Percentiles rank a stretch among this genome's conserved stretches.
These are phyloP conservation scores for Buddleja alternifolia DNA, from an alignment of 257 asterid species.

Conservation along the genomic window DNA sequence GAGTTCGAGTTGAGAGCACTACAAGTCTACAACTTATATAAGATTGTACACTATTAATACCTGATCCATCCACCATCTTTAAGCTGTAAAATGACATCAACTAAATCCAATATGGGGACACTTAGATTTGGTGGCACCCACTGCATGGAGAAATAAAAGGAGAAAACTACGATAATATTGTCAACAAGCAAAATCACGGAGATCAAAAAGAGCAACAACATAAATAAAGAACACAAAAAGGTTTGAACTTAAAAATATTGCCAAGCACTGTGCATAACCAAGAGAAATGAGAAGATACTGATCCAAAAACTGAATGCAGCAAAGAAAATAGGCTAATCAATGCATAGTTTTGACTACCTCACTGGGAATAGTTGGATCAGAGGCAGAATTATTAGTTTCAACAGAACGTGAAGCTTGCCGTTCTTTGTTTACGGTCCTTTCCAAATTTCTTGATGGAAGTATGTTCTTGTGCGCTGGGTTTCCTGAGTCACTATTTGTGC, in stretches of 20 bases:
- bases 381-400: slow-evolving; percentile 43
- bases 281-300: slow-evolving; percentile 19
- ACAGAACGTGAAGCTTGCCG: slow-evolving; percentile 45
- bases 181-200: slow-evolving; percentile 24
- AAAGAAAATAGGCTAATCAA: slow-evolving; percentile 6
- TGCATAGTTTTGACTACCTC: slow-evolving; percentile 54
- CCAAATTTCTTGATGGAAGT: slow-evolving; percentile 40
- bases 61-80: slow-evolving; percentile 99
- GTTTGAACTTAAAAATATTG: not conserved
- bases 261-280: slow-evolving; percentile 21
- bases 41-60: slow-evolving; percentile 43
- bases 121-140: slow-evolving; percentile 94
- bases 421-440: slow-evolving; percentile 41
- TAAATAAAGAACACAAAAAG: slow-evolving; percentile 16
- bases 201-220: not conserved
- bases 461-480: slow-evolving; percentile 43
- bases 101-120: slow-evolving; percentile 81
- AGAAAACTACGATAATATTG: slow-evolving; percentile 30
- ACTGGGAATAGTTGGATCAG: slow-evolving; percentile 70
- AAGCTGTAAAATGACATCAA: slow-evolving; percentile 87
- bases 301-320: not conserved
- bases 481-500: slow-evolving; percentile 58
- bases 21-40: slow-evolving; percentile 23
- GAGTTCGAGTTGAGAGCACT: slow-evolving; percentile 25
- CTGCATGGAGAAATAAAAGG: slow-evolving; percentile 48